Evolutionary conservation across 1,284 basidiomycete genomes (phyloP).

Genomic region (Boletus semigastroideus): DNA sequence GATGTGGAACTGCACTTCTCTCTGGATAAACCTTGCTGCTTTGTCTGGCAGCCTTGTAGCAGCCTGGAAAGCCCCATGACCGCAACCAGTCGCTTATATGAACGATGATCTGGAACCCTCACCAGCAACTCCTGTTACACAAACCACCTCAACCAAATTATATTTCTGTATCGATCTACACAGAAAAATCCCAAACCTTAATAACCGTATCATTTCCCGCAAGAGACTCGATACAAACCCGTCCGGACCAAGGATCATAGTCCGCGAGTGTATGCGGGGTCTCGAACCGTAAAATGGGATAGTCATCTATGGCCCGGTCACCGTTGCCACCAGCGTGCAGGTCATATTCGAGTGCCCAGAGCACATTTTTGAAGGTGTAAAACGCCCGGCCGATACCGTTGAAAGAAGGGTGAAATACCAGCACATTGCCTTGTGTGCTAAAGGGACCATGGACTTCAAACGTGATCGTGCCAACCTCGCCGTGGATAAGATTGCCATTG

Average conservation of each 20-base stretch:
- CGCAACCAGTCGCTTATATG: too few species aligned
- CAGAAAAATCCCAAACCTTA: conserved; percentile 20
- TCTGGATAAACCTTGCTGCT: too few species aligned
- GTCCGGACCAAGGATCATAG: conserved; percentile 23
- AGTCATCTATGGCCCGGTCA: conserved; percentile 2
- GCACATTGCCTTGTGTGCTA: neutral
- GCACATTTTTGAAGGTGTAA: neutral
- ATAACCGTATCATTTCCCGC: conserved; percentile 4
- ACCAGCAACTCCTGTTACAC: too few species aligned
- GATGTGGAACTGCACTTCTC: too few species aligned
- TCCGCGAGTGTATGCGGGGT: conserved; percentile 9
- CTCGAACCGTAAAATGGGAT: conserved; percentile 8
- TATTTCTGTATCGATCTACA: conserved; percentile 1
- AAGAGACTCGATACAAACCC: conserved; percentile 12
- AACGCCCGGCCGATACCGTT: conserved; percentile 15
- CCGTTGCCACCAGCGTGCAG: neutral
- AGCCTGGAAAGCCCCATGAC: too few species aligned
- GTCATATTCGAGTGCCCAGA: conserved; percentile 19
- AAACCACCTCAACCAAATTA: too few species aligned
- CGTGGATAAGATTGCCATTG: neutral
- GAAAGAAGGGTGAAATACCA: conserved; percentile 14
- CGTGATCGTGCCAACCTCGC: conserved; percentile 8
- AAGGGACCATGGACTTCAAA: conserved; percentile 11
- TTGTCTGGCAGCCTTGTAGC: too few species aligned
- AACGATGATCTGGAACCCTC: too few species aligned